Base-by-base conservation (phyloP, 2,329 filamentous ascomycete species). In the Elsinoe perseae region DNA sequence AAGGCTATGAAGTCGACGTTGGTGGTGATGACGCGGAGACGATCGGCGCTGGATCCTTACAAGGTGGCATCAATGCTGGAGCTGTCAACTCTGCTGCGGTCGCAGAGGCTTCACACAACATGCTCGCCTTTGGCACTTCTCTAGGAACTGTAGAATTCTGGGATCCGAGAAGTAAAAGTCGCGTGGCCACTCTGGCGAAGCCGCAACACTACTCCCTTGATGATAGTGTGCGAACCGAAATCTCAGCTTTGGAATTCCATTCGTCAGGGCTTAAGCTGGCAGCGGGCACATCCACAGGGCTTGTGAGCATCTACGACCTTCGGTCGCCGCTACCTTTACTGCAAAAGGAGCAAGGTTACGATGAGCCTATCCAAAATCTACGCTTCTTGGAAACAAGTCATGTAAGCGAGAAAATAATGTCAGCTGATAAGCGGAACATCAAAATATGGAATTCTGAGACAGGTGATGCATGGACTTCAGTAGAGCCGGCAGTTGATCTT, bases 141-240 rank as follows among this genome's bases (percentile, higher is more conserved):
- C 76, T 93, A 57, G 92, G 93, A n/a, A 95, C 92, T 0, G 89
- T 97, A 23, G 93, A 98, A 68, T 92, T 97, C 66, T 98, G 91
- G 89, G 93, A 98, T 68, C 81, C 91, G 1, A 81, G 93, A 58
- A 90, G 87, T 27, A 86, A 89, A 67, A 86, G 85, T 56, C 80
- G 89, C 57, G 86, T 92, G 9, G 91, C 89, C 14, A 79, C 92
- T 16, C 75, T 98, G 1, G 79, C 85, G 10, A 80, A 76, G 1
- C 79, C 78, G 3, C 60, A 69, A 5, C 70, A 75, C 27, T 58
- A 63, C 3, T 57, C 62, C 18, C 56, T 62, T 16, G 52, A 58
- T 20, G 59, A 62, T 12, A 71, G 72, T 38, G 64, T 64, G 8
- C 71, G 76, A 56, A 70, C 78, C 6, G 86, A 89, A 66, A 84